These are phyloP conservation scores for Aspergillus brasiliensis DNA, from an alignment of 2,329 filamentous ascomycete species.

Conservation along the genomic window DNA sequence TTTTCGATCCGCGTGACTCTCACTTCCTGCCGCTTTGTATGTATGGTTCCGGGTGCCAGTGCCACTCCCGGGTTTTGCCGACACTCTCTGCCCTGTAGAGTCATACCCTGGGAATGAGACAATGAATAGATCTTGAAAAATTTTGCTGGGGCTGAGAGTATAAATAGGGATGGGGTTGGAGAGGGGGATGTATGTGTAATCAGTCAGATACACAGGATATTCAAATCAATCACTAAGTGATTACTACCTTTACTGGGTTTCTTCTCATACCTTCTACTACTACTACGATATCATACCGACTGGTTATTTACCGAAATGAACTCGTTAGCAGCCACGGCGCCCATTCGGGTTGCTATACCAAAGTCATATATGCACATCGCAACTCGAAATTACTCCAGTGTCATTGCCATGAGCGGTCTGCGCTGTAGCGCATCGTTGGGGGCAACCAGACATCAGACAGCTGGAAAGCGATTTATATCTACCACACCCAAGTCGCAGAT, in stretches of 20 bases:
- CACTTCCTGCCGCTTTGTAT: slow-evolving; percentile 1
- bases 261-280: background rate
- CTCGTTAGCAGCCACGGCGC: slow-evolving; percentile 28
- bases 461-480: slow-evolving; percentile 39
- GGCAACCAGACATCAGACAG: slow-evolving; percentile 17
- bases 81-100: background rate
- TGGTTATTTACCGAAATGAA: slow-evolving; percentile 29
- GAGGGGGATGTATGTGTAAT: background rate
- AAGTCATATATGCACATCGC: slow-evolving; percentile 28
- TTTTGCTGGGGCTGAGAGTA: background rate
- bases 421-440: slow-evolving; percentile 23
- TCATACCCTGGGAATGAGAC: background rate
- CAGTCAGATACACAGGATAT: background rate
- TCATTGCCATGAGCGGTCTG: slow-evolving; percentile 27
- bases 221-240: background rate
- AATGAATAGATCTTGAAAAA: background rate
- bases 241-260: background rate
- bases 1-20: slow-evolving; percentile 7
- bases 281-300: background rate
- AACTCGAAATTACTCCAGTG: slow-evolving; percentile 27
- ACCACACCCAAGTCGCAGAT: slow-evolving; percentile 39
- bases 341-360: slow-evolving; percentile 32
- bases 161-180: background rate
- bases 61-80: slow-evolving; percentile 23
- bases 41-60: slow-evolving; percentile 3